Percentiles rank a stretch among this genome's conserved stretches.
These are phyloP conservation scores for Populus ilicifolia DNA, from an alignment of 345 rosid genomes.

Conservation along the genomic window DNA sequence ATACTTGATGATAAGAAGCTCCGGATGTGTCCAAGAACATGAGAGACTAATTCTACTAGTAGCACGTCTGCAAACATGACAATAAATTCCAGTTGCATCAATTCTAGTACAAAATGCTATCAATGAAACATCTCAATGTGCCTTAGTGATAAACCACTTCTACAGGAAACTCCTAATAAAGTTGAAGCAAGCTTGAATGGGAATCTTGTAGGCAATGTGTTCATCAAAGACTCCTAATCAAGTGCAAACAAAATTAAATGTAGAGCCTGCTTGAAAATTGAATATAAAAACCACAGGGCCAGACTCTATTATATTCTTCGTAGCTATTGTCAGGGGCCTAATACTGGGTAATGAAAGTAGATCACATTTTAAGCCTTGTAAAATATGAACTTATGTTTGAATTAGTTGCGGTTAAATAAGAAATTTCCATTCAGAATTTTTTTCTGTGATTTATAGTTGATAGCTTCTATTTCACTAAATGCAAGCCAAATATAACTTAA, in stretches of 20 bases:
- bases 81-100: neutral
- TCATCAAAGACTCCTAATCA: neutral
- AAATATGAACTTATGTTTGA: neutral
- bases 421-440: neutral
- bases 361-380: neutral
- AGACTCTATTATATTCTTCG: neutral
- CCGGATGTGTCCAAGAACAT: conserved; percentile 52
- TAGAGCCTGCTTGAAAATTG: neutral
- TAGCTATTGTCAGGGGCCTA: neutral
- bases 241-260: neutral
- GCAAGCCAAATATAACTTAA: neutral
- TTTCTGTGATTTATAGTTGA: neutral
- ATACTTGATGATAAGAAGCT: conserved; percentile 41
- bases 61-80: conserved; percentile 65
- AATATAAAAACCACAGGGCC: neutral
- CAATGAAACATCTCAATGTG: neutral
- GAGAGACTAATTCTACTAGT: conserved; percentile 57
- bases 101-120: neutral
- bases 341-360: neutral
- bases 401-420: neutral
- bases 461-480: neutral
- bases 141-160: neutral
- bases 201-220: neutral
- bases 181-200: neutral
- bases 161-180: neutral